phyloP scores from a whole-genome alignment of 345 rosid genomes.

The Camelina neglecta region DNA sequence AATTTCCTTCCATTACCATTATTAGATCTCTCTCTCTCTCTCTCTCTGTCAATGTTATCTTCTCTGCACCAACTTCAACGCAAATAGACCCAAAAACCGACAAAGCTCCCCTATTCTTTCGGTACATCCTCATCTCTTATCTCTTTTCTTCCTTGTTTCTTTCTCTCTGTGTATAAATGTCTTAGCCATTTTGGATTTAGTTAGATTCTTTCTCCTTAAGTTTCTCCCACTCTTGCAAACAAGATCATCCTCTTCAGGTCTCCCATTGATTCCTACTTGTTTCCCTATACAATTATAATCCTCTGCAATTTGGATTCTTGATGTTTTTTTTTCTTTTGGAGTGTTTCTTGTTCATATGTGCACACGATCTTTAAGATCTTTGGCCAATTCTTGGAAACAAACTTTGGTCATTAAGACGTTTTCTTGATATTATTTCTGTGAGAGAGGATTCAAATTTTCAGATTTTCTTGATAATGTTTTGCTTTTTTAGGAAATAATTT shows the following conservation, averaged over 20 bases:
- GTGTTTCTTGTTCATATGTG: slow-evolving; percentile 1
- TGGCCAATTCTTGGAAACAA: slow-evolving; percentile 3
- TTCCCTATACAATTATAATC: neutral
- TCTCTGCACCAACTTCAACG: slow-evolving; percentile 42
- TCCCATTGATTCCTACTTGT: neutral
- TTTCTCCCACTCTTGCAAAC: neutral
- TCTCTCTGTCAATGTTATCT: slow-evolving; percentile 33
- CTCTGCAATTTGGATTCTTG: slow-evolving; percentile 11
- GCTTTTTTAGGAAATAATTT: slow-evolving; percentile 8
- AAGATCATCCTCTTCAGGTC: slow-evolving; percentile 30
- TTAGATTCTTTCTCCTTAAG: neutral
- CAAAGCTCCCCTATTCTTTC: slow-evolving; percentile 33
- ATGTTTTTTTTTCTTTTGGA: neutral
- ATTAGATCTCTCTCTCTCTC: slow-evolving; percentile 30
- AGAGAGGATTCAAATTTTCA: neutral
- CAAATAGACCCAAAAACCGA: slow-evolving; percentile 15
- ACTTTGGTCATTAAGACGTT: neutral
- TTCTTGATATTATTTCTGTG: neutral
- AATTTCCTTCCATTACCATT: slow-evolving; percentile 15
- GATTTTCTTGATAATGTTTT: slow-evolving; percentile 18
- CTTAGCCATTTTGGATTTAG: slow-evolving; percentile 18
- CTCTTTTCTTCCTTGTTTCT: slow-evolving; percentile 16
- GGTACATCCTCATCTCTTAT: slow-evolving; percentile 34
- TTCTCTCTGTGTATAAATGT: slow-evolving; percentile 7
- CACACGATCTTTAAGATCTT: slow-evolving; percentile 39